Base-by-base conservation (phyloP, 2,329 filamentous ascomycete genomes). In the Cercospora zeae-maydis region DNA sequence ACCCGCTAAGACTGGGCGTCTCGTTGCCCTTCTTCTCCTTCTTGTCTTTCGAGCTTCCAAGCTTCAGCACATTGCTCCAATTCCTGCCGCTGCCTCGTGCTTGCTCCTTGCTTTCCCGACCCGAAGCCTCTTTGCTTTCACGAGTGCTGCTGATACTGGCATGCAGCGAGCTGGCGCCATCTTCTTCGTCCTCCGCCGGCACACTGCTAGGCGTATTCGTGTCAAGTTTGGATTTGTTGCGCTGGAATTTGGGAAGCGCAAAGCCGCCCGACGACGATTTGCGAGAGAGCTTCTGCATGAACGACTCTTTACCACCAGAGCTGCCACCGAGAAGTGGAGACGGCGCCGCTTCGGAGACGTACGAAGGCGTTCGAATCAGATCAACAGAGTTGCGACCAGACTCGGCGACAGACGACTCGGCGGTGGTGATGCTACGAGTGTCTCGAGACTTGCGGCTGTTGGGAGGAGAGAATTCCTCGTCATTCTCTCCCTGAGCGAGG, bases 261-360 rank as follows among this genome's bases (percentile, higher is more conserved):
- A 82, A 81, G 58, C 81, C 81, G 58, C 75, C 77, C 0, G 78
- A 77, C 63, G 75, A 78, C 36, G 75, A 75, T 69, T 83, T 83
- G 58, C 80, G 78, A 4, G 77, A 77, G 39, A 83, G 75, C 64
- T 82, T 82, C 63, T 78, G 76, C 79, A 82, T 82, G 67, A 82
- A 80, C 1, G 75, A 76, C 55, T 81, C 79, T 59, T 78, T 81
- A 63, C 78, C 76, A 24, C 59, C 69, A 45, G 73, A 65, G 36
- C 71, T 70, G 49, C 71, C 69, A 27, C 68, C 56, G 4, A 72
- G 62, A 70, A 63, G 74, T 42, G 78, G 75, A 5, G 75, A 78
- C 3, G 74, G 65, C 11, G 68, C 72, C 19, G 75, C 75, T 47
- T 80, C 78, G 13, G 79, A 73, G 54, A 77, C 76, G 24, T 78